Percentiles rank a stretch among this genome's conserved stretches.
These are phyloP conservation scores for Peronospora tabacina DNA, from an alignment of 352 stramenopile genomes.

Conservation along the genomic window DNA sequence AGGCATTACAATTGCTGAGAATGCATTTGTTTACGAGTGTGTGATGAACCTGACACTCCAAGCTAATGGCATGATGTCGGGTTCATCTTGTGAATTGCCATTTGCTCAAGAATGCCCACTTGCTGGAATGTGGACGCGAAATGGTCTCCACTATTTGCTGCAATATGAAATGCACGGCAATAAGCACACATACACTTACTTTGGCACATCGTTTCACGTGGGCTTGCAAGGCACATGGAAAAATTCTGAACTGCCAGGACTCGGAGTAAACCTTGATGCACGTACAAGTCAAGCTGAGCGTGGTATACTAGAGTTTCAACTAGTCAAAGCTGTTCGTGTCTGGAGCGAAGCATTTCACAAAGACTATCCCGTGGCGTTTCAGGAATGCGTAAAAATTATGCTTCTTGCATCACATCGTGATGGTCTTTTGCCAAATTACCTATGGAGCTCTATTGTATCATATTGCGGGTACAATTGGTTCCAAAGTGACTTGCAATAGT, in stretches of 20 bases:
- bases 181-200: conserved; percentile 41
- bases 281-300: conserved; percentile 26
- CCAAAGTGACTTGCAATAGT: conserved; percentile 8
- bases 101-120: conserved; percentile 46
- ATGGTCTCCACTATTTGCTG: conserved; percentile 40
- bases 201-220: conserved; percentile 30
- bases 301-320: conserved; percentile 33
- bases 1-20: conserved; percentile 51
- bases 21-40: conserved; percentile 54
- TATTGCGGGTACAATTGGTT: conserved; percentile 50
- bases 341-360: conserved; percentile 40
- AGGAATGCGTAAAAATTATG: conserved; percentile 32
- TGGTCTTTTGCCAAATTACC: conserved; percentile 29
- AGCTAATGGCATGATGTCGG: conserved; percentile 33
- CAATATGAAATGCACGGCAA: conserved; percentile 45
- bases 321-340: conserved; percentile 24
- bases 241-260: conserved; percentile 30
- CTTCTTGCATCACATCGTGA: conserved; percentile 28
- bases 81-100: conserved; percentile 42
- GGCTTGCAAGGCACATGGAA: conserved; percentile 46
- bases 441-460: conserved; percentile 35
- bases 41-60: conserved; percentile 32
- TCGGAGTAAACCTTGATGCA: conserved; percentile 13
- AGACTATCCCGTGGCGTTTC: conserved; percentile 34
- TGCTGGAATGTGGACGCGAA: conserved; percentile 37